Evolutionary conservation across 768 basidiomycete species (phyloP).

Genomic region (Pisolithus marmoratus): DNA sequence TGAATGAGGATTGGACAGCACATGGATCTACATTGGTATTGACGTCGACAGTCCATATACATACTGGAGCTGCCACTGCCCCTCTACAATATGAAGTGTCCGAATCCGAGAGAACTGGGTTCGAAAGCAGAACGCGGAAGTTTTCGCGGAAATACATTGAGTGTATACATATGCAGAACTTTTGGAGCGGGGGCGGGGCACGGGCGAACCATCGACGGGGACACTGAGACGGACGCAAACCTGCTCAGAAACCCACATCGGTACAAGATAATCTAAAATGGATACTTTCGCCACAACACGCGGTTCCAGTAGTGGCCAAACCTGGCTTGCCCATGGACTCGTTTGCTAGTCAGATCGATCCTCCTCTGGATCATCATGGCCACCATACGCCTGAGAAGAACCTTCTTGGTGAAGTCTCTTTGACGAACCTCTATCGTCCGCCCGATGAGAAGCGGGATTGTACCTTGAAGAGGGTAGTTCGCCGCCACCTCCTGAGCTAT

Average conservation of each 20-base stretch:
- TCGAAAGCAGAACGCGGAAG: conserved; percentile 12
- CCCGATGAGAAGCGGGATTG: conserved; percentile 29
- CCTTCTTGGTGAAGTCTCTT: conserved; percentile 57
- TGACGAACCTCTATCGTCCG: conserved; percentile 44
- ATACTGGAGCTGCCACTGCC: background rate
- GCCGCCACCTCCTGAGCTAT: conserved; percentile 20
- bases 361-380: conserved; percentile 28
- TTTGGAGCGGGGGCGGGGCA: conserved; percentile 1
- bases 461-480: conserved; percentile 29
- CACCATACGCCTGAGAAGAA: conserved; percentile 17
- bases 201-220: background rate
- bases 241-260: conserved; percentile 14
- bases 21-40: conserved; percentile 25
- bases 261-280: conserved; percentile 32
- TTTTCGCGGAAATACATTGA: conserved; percentile 9
- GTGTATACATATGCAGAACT: conserved; percentile 14
- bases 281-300: conserved; percentile 14
- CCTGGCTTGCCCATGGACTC: background rate
- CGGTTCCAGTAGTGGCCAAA: conserved; percentile 10
- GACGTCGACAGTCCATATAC: background rate
- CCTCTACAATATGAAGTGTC: background rate
- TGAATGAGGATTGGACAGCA: conserved; percentile 7
- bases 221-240: background rate
- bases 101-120: background rate
- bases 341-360: conserved; percentile 24